Conservation (phyloP, 2,329 filamentous ascomycete species). For the Cercospora beticola region DNA sequence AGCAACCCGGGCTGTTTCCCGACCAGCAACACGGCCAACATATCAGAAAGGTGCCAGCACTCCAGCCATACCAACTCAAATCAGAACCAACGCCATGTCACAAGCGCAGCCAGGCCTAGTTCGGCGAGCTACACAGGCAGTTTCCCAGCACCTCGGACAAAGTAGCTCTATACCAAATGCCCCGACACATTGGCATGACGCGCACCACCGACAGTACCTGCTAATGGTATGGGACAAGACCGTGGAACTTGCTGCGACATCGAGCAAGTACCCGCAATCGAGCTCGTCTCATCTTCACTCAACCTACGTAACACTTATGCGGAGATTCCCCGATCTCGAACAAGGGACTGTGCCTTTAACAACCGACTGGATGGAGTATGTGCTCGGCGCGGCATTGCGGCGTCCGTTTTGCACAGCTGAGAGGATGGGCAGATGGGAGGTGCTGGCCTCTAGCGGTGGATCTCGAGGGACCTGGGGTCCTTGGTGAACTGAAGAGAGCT, state of each 20-base stretch:
- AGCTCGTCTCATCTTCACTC: slow-evolving; percentile 21
- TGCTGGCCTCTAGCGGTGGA: slow-evolving; percentile 29
- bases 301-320: slow-evolving; percentile 27
- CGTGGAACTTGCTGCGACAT: slow-evolving; percentile 21
- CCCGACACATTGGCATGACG: slow-evolving; percentile 31
- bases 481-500: slow-evolving; percentile 23
- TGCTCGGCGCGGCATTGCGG: slow-evolving; percentile 28
- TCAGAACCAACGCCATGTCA: slow-evolving; percentile 9
- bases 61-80: neutral
- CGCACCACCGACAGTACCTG: slow-evolving; percentile 25
- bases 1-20: neutral
- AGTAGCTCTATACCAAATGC: slow-evolving; percentile 20
- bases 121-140: slow-evolving; percentile 26
- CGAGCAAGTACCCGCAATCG: slow-evolving; percentile 19
- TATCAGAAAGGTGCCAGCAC: slow-evolving; percentile 2
- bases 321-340: slow-evolving; percentile 29
- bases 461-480: slow-evolving; percentile 33
- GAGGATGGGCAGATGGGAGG: slow-evolving; percentile 33
- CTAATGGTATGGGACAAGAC: slow-evolving; percentile 30
- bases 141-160: slow-evolving; percentile 25
- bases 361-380: slow-evolving; percentile 32
- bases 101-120: slow-evolving; percentile 20
- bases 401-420: slow-evolving; percentile 30
- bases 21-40: slow-evolving; percentile 9
- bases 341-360: slow-evolving; percentile 24